Evolutionary conservation across 2,329 filamentous ascomycete genomes (phyloP), one percentile per base, ranked within the genome.

Genomic region (Cryphonectria naterciae): DNA sequence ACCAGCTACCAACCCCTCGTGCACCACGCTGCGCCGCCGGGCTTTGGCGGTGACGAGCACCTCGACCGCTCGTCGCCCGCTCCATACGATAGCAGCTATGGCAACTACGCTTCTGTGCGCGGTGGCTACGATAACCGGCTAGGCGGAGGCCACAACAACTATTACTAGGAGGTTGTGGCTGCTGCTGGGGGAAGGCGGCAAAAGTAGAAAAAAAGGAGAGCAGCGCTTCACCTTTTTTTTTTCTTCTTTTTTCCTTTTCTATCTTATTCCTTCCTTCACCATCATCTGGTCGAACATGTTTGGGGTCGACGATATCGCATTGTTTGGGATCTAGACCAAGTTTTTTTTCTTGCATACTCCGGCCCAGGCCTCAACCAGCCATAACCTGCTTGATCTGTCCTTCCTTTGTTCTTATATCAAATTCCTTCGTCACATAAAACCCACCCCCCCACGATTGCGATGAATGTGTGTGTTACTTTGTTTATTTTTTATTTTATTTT

Each of bases 11-110:
- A 69, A 39, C 70, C 70, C 10, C 79, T 86, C 22, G 75, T 85
- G 19, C 71, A 75, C 17, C 76, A 79, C 60, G 82, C 83, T 1
- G 83, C 83, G 41, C 83, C 84, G 2, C 77, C 82, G n/a, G 77
- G 76, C 7, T 73, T 70, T 35, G 58, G 61, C 65, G 41, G 15
- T 39, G 69, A 73, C 28, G 71, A 72, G 17, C 54, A 68, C 62
- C 11, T 56, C n/a, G 69, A 52, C 35, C 67, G 58, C 46, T 32
- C 65, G 22, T 65, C 69, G 54, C 71, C 71, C 43, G 63, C 69
- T 28, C 69, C 71, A 10, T 73, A 73, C 49, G 63, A 19, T 58
- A 67, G 65, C 66, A 67, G 58, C 35, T 52, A 66, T 56, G 43
- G 35, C 56, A 43, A 62, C 56, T 64, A 67, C 68, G 61, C 46